A percentile compares a stretch with the other conserved stretches of the same genome.
phyloP scores from a whole-genome alignment of 2,329 filamentous ascomycete genomes.

The Aspergillus costaricaensis region DNA sequence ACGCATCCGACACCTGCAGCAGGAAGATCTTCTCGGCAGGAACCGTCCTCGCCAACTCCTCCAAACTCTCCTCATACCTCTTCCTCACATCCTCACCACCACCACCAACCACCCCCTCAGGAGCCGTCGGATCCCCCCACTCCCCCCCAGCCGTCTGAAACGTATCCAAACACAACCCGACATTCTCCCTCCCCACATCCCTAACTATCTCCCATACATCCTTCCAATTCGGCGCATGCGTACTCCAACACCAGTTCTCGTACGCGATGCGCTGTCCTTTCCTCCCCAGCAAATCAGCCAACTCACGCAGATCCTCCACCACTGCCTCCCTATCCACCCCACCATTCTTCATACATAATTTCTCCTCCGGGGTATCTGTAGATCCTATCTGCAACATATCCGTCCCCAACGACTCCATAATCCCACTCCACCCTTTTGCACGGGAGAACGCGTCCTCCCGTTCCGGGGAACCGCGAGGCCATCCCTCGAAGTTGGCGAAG shows the following conservation, averaged over 20 bases:
- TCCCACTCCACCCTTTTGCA: slow-evolving; percentile 66
- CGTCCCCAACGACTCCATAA: slow-evolving; percentile 70
- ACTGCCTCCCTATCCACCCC: no score
- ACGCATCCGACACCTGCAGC: slow-evolving; percentile 74
- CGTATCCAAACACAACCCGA: slow-evolving; percentile 75
- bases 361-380: slow-evolving; percentile 66
- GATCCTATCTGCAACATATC: slow-evolving; percentile 71
- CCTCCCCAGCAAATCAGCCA: slow-evolving; percentile 65
- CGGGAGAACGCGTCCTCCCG: slow-evolving; percentile 64
- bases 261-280: slow-evolving; percentile 63
- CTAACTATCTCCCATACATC: slow-evolving; percentile 69
- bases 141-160: slow-evolving; percentile 75
- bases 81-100: slow-evolving; percentile 45
- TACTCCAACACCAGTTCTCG: slow-evolving; percentile 83
- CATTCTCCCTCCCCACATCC: slow-evolving; percentile 63
- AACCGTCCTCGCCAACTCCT: slow-evolving; percentile 58
- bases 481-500: slow-evolving; percentile 76
- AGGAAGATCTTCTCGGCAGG: slow-evolving; percentile 72
- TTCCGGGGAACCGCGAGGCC: slow-evolving; percentile 60
- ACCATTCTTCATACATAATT: no score
- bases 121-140: slow-evolving; percentile 70
- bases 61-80: slow-evolving; percentile 56
- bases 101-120: not conserved
- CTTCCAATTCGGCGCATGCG: slow-evolving; percentile 67
- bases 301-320: slow-evolving; percentile 58